Percentiles rank a stretch among this genome's conserved stretches.
These are phyloP conservation scores for Peronospora tabacina DNA, from an alignment of 352 stramenopile species.

Conservation along the genomic window DNA sequence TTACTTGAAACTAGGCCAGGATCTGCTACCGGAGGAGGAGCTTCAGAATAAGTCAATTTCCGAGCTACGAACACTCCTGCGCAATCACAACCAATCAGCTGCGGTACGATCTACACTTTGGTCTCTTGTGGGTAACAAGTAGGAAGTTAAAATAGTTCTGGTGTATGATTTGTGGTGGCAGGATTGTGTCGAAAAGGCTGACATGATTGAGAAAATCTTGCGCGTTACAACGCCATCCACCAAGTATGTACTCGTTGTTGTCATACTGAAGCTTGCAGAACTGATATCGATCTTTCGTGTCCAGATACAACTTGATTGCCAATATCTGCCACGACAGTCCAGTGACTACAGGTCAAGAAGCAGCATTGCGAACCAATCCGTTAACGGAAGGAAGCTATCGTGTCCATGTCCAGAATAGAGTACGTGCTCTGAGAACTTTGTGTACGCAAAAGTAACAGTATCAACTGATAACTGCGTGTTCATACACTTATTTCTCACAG, in stretches of 20 bases:
- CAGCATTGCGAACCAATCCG: conserved; percentile 83
- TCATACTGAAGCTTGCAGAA: background rate
- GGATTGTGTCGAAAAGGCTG: conserved; percentile 73
- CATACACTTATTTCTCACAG: conserved; percentile 27
- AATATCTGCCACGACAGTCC: conserved; percentile 97
- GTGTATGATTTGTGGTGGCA: conserved; percentile 9
- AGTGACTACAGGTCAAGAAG: conserved; percentile 88
- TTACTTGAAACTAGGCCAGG: conserved; percentile 63
- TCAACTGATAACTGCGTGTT: conserved; percentile 8
- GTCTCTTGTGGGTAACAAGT: background rate
- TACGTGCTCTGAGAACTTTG: conserved; percentile 23
- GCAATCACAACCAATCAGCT: conserved; percentile 41
- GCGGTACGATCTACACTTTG: conserved; percentile 24
- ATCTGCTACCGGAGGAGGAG: conserved; percentile 44
- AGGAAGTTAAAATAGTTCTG: background rate
- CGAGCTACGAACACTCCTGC: conserved; percentile 52
- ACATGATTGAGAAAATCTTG: conserved; percentile 66
- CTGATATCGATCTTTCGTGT: conserved; percentile 1
- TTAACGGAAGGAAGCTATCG: conserved; percentile 95
- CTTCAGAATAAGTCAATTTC: conserved; percentile 49
- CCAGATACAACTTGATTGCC: conserved; percentile 96
- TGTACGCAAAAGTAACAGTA: conserved; percentile 1
- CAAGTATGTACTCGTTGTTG: conserved; percentile 32
- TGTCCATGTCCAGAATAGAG: conserved; percentile 92
- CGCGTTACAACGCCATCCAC: conserved; percentile 47